phyloP scores from a whole-genome alignment of 305 asterid genomes.

The Fraxinus platypoda region DNA sequence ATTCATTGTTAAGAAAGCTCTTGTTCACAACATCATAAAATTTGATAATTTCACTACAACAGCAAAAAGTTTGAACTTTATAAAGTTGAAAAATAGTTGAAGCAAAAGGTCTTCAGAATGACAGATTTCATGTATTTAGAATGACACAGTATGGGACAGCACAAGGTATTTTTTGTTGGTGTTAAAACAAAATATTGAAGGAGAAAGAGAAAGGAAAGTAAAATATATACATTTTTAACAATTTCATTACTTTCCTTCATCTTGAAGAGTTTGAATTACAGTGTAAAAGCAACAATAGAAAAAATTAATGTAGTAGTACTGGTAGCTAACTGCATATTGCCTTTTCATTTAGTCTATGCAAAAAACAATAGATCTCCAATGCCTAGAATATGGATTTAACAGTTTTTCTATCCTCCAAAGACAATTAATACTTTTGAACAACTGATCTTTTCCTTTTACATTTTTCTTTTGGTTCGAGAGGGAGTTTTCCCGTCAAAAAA shows the following conservation, averaged over 20 bases:
- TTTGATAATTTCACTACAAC: neutral
- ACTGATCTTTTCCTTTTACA: neutral
- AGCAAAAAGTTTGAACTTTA: neutral
- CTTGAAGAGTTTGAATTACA: neutral
- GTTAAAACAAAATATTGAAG: neutral
- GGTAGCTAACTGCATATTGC: neutral
- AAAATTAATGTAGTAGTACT: neutral
- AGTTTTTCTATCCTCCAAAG: neutral
- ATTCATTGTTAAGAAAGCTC: constrained; percentile 6
- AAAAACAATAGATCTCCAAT: neutral
- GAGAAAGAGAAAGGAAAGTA: neutral
- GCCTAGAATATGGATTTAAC: neutral
- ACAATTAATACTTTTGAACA: neutral
- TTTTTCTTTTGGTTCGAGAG: neutral
- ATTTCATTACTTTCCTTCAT: neutral
- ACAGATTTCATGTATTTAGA: neutral
- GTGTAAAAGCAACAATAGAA: neutral
- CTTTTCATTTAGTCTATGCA: neutral
- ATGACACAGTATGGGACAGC: neutral
- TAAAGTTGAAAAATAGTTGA: neutral
- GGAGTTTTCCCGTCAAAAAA: neutral
- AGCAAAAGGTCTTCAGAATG: neutral
- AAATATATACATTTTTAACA: neutral
- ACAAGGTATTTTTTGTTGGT: neutral
- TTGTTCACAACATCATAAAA: neutral